Evolutionary conservation across 2,329 filamentous ascomycete species (phyloP).

Genomic region (Sporothrix phasma): DNA sequence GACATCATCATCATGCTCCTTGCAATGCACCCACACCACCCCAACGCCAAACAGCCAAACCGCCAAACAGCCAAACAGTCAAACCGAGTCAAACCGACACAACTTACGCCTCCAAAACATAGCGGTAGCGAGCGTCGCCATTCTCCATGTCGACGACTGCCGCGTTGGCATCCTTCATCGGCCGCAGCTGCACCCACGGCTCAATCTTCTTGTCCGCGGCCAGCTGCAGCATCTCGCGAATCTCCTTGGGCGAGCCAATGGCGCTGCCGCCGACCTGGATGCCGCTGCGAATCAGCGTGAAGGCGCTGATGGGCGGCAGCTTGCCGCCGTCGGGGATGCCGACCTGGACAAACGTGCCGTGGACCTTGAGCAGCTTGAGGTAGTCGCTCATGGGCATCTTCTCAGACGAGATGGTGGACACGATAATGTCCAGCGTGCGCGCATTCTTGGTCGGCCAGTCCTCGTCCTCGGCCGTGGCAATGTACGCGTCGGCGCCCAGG

Average conservation of each 20-base stretch:
- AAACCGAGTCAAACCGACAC: too few species aligned
- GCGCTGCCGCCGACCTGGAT: constrained; percentile 38
- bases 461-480: constrained; percentile 36
- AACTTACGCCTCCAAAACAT: constrained; percentile 30
- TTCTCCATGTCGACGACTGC: constrained; percentile 46
- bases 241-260: constrained; percentile 46
- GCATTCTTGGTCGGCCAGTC: constrained; percentile 45
- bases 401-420: constrained; percentile 42
- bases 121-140: constrained; percentile 44
- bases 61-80: too few species aligned
- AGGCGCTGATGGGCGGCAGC: constrained; percentile 38
- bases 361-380: constrained; percentile 53
- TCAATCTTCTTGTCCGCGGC: constrained; percentile 48
- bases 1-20: too few species aligned
- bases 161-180: constrained; percentile 49
- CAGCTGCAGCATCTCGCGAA: constrained; percentile 51
- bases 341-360: constrained; percentile 56
- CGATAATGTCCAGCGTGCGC: constrained; percentile 46
- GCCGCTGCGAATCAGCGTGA: constrained; percentile 47
- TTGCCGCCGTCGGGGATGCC: constrained; percentile 49
- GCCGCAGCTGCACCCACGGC: constrained; percentile 46
- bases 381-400: constrained; percentile 55
- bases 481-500: constrained; percentile 18
- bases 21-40: too few species aligned
- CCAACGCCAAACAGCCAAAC: too few species aligned